Conservation (phyloP, 2,329 filamentous ascomycete genomes). For the Ceratocystis variospora region DNA sequence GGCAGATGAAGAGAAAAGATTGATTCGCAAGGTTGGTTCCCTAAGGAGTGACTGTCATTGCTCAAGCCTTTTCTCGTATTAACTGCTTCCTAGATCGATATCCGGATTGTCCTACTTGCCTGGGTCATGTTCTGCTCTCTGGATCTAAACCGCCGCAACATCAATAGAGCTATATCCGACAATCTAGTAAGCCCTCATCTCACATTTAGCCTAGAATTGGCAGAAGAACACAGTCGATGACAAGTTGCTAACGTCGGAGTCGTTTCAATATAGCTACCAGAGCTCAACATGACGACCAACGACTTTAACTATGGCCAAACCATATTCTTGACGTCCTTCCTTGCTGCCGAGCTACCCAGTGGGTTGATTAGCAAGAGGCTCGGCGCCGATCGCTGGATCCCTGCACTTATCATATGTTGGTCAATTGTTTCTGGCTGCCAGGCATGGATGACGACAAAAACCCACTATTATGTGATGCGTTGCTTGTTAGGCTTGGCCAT, state of each 20-base stretch:
- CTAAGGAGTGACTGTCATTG: neutral
- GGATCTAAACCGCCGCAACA: constrained; percentile 35
- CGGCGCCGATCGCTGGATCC: constrained; percentile 36
- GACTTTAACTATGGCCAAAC: constrained; percentile 34
- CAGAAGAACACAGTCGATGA: neutral
- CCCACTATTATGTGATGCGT: constrained; percentile 31
- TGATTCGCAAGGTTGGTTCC: constrained; percentile 27
- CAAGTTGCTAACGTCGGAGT: neutral
- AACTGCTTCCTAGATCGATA: constrained; percentile 16
- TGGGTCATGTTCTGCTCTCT: constrained; percentile 38
- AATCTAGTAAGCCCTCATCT: constrained; percentile 25
- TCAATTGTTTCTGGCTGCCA: constrained; percentile 30
- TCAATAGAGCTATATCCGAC: constrained; percentile 32
- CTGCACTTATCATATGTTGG: constrained; percentile 31
- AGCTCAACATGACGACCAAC: constrained; percentile 32
- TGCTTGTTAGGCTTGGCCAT: constrained; percentile 34
- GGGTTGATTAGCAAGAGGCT: constrained; percentile 38
- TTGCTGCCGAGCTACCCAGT: constrained; percentile 36
- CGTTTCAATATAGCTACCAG: constrained; percentile 24
- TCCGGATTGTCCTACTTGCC: constrained; percentile 22
- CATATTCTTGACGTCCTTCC: constrained; percentile 33
- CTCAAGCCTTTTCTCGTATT: neutral
- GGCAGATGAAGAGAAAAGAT: constrained; percentile 33
- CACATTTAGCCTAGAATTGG: constrained; percentile 15
- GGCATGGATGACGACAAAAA: constrained; percentile 27